A percentile compares a stretch with the other conserved stretches of the same genome.
Evolutionary conservation across 805 yeast genomes (phyloP).

Genomic region (Teunomyces atbi): DNA sequence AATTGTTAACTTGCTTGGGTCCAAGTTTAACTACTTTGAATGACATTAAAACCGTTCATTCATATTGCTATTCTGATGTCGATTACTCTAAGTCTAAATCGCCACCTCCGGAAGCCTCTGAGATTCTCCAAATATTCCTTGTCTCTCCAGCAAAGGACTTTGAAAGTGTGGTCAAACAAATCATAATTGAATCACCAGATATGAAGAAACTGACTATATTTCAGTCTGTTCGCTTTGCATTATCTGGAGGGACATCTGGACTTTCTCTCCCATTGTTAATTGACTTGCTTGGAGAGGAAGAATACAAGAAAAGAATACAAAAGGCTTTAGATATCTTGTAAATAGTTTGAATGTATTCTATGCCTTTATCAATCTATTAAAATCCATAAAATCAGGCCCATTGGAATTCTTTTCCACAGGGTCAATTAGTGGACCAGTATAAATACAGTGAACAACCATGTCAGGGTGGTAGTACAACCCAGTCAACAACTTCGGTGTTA

Average conservation of each 20-base stretch:
- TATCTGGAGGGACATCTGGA: slow-evolving; percentile 72
- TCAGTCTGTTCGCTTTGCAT: slow-evolving; percentile 61
- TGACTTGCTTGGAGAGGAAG: slow-evolving; percentile 50
- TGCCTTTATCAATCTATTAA: slow-evolving; percentile 15
- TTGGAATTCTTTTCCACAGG: slow-evolving; percentile 13
- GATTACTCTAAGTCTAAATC: slow-evolving; percentile 23
- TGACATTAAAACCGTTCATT: slow-evolving; percentile 49
- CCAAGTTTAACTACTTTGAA: slow-evolving; percentile 50
- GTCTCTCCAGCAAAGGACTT: slow-evolving; percentile 12
- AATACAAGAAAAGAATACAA: slow-evolving; percentile 26
- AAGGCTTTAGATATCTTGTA: slow-evolving; percentile 1
- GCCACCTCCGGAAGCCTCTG: slow-evolving; percentile 13
- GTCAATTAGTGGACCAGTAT: slow-evolving; percentile 36
- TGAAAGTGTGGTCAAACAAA: slow-evolving; percentile 11
- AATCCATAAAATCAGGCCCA: slow-evolving; percentile 32
- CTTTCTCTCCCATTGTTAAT: slow-evolving; percentile 59
- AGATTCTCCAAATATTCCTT: slow-evolving; percentile 15
- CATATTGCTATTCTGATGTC: slow-evolving; percentile 47
- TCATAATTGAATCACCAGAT: slow-evolving; percentile 4
- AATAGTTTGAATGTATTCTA: slow-evolving; percentile 4
- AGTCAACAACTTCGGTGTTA: slow-evolving; percentile 87
- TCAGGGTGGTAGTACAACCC: slow-evolving; percentile 71
- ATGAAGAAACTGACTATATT: slow-evolving; percentile 44
- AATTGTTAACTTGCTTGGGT: slow-evolving; percentile 45
- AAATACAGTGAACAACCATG: slow-evolving; percentile 84